phyloP scores from a whole-genome alignment of 306 rosid genomes.

The Sicyos edulis region DNA sequence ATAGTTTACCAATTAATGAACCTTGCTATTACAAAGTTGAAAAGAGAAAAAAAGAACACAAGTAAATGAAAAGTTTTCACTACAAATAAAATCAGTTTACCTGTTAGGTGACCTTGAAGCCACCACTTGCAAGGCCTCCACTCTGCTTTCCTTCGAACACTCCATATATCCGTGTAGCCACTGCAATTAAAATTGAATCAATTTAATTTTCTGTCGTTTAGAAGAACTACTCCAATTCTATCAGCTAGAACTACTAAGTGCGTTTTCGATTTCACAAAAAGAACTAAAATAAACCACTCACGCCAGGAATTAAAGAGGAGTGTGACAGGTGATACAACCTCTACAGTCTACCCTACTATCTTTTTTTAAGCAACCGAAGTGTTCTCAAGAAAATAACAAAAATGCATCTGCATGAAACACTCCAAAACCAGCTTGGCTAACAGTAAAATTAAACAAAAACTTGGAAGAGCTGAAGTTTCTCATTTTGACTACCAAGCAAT shows the following conservation, averaged over 20 bases:
- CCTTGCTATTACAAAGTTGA: background rate
- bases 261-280: background rate
- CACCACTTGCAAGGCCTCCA: constrained; percentile 98
- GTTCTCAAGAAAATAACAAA: background rate
- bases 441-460: background rate
- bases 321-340: background rate
- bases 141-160: constrained; percentile 57
- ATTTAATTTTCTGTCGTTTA: background rate
- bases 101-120: constrained; percentile 53
- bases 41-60: background rate
- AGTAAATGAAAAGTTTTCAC: background rate
- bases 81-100: constrained; percentile 31
- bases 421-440: constrained; percentile 1
- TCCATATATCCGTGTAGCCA: constrained; percentile 57
- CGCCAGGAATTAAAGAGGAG: background rate
- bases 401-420: background rate
- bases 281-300: background rate
- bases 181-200: constrained; percentile 32
- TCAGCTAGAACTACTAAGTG: background rate
- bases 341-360: background rate
- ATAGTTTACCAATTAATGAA: background rate
- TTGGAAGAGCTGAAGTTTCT: constrained; percentile 13
- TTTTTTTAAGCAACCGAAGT: background rate
- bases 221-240: background rate
- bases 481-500: background rate